phyloP scores from a whole-genome alignment of 1,139 yeast genomes.

The Pichia sp. region DNA sequence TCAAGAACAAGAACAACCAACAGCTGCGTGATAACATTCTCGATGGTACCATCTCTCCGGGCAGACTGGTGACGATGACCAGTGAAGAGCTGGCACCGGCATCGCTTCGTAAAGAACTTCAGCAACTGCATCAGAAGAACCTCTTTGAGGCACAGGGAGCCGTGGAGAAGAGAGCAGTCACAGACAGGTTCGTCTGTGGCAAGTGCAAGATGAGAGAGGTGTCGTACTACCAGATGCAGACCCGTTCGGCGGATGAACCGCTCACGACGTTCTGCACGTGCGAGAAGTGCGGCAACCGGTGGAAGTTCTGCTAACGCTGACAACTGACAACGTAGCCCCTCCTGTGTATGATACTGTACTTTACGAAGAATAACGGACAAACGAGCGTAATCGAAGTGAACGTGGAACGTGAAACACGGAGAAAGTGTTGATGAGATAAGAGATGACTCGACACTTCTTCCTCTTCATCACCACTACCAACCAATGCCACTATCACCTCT shows the following conservation, averaged over 20 bases:
- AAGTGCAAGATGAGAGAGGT: constrained; percentile 97
- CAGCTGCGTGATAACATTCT: constrained; percentile 67
- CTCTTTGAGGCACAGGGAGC: constrained; percentile 97
- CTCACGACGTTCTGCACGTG: constrained; percentile 96
- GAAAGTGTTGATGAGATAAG: too few species aligned
- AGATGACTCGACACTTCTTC: neutral
- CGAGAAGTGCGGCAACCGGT: constrained; percentile 94
- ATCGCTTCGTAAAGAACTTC: constrained; percentile 73
- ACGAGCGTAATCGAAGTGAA: neutral
- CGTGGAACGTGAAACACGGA: neutral
- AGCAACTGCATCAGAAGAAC: constrained; percentile 79
- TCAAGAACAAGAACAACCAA: constrained; percentile 85
- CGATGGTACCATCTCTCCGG: constrained; percentile 56
- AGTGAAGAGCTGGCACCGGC: constrained; percentile 97
- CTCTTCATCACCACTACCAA: neutral
- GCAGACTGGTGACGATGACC: constrained; percentile 66
- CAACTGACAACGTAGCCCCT: neutral
- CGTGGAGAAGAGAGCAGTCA: constrained; percentile 91
- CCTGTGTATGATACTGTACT: too few species aligned
- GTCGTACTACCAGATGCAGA: constrained; percentile 95
- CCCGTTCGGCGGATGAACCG: constrained; percentile 98
- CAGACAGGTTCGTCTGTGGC: constrained; percentile 95
- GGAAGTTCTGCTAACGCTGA: constrained; percentile 68
- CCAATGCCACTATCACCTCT: neutral
- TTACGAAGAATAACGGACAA: neutral